phyloP scores from a whole-genome alignment of 148 eudicot species.

The Fagopyrum homotropicum region DNA sequence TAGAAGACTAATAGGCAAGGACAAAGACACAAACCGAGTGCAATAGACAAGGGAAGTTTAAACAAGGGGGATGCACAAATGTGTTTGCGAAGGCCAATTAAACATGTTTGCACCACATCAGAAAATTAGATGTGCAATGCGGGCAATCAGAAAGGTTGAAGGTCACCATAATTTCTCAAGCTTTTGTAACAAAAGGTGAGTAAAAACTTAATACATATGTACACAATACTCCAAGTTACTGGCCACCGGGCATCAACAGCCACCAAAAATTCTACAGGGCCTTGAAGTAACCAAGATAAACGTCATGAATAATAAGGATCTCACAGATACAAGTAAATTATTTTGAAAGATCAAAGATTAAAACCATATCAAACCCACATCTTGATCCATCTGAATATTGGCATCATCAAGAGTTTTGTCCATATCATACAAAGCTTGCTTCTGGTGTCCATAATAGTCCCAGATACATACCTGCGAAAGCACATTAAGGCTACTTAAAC shows the following conservation, averaged over 20 bases:
- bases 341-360: neutral
- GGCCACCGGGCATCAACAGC: neutral
- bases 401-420: slow-evolving; percentile 91
- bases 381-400: slow-evolving; percentile 94
- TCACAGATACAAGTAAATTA: neutral
- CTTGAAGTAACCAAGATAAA: neutral
- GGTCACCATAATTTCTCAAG: neutral
- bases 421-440: slow-evolving; percentile 80
- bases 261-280: neutral
- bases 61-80: too few species aligned
- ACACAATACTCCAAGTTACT: neutral
- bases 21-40: neutral
- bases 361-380: slow-evolving; percentile 43
- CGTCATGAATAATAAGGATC: neutral
- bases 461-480: slow-evolving; percentile 61
- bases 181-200: neutral
- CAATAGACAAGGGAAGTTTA: neutral
- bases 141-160: neutral
- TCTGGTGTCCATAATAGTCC: slow-evolving; percentile 74
- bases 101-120: neutral
- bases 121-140: neutral
- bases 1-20: neutral
- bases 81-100: neutral
- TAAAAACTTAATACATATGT: neutral
- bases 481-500: slow-evolving; percentile 9